phyloP scores from a whole-genome alignment of 2,329 filamentous ascomycete species.

The Trichoderma simmonsii region DNA sequence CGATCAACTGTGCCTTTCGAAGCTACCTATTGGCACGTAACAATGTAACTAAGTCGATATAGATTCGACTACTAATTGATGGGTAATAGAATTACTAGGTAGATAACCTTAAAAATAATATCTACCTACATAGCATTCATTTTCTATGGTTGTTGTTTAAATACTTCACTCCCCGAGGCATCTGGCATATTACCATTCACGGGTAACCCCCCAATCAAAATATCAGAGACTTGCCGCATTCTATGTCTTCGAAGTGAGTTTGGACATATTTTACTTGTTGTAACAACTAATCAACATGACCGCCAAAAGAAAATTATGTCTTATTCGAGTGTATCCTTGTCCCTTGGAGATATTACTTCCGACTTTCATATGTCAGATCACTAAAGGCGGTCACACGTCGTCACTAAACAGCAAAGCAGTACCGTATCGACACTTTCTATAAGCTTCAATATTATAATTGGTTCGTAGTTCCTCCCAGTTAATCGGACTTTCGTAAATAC shows the following conservation, averaged over 20 bases:
- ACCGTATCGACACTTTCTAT: background rate
- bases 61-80: background rate
- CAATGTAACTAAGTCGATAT: background rate
- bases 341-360: background rate
- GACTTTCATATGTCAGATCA: background rate
- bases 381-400: background rate
- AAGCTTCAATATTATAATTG: too few relatives aligned
- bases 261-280: background rate
- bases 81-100: background rate
- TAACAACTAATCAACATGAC: background rate
- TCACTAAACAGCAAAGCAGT: background rate
- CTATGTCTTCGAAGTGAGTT: background rate
- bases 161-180: background rate
- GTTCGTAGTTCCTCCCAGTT: fast-evolving
- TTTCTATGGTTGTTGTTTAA: background rate
- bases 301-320: background rate
- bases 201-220: background rate
- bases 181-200: background rate
- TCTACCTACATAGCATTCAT: background rate
- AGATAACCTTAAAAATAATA: background rate
- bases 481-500: background rate
- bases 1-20: background rate
- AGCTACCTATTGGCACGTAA: too few relatives aligned
- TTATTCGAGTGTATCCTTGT: background rate
- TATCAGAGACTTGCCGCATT: background rate